Conservation (phyloP, 441 rosid genomes). For the Macaranga tanarius region DNA sequence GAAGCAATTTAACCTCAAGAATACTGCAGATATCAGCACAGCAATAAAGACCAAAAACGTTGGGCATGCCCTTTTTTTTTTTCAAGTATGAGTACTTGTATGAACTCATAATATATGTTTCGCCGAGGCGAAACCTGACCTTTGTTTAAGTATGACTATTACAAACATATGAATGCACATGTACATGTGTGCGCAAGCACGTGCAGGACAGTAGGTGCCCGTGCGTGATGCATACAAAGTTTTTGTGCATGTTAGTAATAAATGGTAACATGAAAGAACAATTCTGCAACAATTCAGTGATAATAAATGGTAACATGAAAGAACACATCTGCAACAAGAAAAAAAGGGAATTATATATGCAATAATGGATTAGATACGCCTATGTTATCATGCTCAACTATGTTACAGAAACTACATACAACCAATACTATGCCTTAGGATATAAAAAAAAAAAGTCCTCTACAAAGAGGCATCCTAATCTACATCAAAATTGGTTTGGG, state of each 20-base stretch:
- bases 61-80: too few relatives aligned
- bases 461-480: constrained; percentile 23
- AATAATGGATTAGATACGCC: constrained; percentile 1
- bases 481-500: constrained; percentile 30
- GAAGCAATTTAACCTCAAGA: too few relatives aligned
- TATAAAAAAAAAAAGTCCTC: background rate
- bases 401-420: constrained; percentile 19
- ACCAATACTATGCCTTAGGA: constrained; percentile 17
- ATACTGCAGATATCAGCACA: too few relatives aligned
- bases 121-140: too few relatives aligned
- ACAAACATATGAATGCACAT: too few relatives aligned
- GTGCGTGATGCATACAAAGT: background rate
- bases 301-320: background rate
- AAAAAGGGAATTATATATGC: background rate
- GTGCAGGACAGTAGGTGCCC: too few relatives aligned
- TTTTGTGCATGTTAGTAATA: background rate
- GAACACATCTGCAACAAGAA: background rate
- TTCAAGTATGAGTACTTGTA: too few relatives aligned
- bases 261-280: too few relatives aligned
- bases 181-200: too few relatives aligned
- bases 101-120: too few relatives aligned
- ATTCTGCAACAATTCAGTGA: background rate
- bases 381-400: constrained; percentile 10
- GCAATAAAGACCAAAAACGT: too few relatives aligned
- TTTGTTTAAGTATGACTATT: too few relatives aligned